Conservation (phyloP, 179 eudicot genomes). For the Kewa caespitosa region DNA sequence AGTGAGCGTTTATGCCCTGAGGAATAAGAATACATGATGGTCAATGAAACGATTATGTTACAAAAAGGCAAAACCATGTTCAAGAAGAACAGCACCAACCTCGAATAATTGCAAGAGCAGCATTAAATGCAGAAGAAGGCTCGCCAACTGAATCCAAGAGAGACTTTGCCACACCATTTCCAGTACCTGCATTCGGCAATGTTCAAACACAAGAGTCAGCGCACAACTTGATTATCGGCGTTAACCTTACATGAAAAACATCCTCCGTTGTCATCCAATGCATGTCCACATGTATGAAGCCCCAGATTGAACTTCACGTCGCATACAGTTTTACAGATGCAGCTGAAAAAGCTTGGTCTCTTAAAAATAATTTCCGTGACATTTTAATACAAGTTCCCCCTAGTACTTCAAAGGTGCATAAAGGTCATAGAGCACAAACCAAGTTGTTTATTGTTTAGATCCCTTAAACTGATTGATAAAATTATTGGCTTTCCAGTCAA, state of each 20-base stretch:
- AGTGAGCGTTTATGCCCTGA: constrained; percentile 74
- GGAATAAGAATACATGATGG: constrained; percentile 14
- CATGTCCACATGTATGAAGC: not conserved
- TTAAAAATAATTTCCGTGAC: no score
- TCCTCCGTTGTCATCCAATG: not conserved
- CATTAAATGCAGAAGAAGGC: constrained; percentile 68
- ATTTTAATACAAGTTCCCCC: no score
- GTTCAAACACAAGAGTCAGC: constrained; percentile 12
- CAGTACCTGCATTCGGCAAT: constrained; percentile 66
- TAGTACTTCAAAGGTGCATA: no score
- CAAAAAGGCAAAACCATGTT: not conserved
- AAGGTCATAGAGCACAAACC: no score
- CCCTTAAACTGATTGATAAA: not conserved
- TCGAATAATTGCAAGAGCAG: constrained; percentile 74
- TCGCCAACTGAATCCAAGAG: constrained; percentile 83
- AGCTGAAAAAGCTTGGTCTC: constrained; percentile 11
- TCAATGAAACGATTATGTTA: not conserved
- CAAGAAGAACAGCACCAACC: constrained; percentile 36
- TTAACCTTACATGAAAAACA: not conserved
- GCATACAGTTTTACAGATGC: not conserved
- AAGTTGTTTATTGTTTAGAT: no score
- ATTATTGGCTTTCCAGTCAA: not conserved
- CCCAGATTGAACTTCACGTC: not conserved
- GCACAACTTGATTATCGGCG: not conserved
- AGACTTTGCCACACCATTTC: constrained; percentile 95